These are phyloP conservation scores for Amanita rimosa DNA, from an alignment of 768 basidiomycete species.

Conservation along the genomic window DNA sequence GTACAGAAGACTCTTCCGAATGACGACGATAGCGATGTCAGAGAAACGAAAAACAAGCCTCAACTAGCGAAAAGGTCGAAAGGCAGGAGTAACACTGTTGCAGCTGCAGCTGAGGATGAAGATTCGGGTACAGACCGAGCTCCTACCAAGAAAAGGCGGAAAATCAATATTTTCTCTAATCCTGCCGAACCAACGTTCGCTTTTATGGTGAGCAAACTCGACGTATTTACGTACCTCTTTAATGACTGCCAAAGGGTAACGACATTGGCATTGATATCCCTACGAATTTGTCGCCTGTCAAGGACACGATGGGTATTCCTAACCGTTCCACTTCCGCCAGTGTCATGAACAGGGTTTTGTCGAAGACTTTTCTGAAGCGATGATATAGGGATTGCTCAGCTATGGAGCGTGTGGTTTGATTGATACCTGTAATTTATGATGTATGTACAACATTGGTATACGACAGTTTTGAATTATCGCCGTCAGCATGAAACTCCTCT, in stretches of 20 bases:
- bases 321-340: constrained; percentile 28
- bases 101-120: neutral
- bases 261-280: constrained; percentile 44
- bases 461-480: constrained; percentile 32
- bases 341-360: constrained; percentile 9
- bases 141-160: constrained; percentile 57
- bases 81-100: constrained; percentile 8
- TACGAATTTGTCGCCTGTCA: constrained; percentile 55
- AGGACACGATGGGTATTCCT: constrained; percentile 39
- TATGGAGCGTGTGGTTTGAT: too few species aligned
- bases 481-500: constrained; percentile 82
- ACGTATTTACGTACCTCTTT: neutral
- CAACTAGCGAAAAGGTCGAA: constrained; percentile 1
- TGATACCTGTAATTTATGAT: neutral
- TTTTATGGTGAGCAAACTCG: constrained; percentile 16
- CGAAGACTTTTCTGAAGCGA: neutral
- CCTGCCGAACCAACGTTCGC: constrained; percentile 35
- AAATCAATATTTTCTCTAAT: constrained; percentile 47
- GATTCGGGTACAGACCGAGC: neutral
- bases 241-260: constrained; percentile 9
- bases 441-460: neutral
- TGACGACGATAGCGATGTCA: neutral
- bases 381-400: neutral
- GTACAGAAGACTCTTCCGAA: neutral
- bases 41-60: neutral